phyloP scores from a whole-genome alignment of 1,284 basidiomycete genomes.

The Malassezia psittaci region DNA sequence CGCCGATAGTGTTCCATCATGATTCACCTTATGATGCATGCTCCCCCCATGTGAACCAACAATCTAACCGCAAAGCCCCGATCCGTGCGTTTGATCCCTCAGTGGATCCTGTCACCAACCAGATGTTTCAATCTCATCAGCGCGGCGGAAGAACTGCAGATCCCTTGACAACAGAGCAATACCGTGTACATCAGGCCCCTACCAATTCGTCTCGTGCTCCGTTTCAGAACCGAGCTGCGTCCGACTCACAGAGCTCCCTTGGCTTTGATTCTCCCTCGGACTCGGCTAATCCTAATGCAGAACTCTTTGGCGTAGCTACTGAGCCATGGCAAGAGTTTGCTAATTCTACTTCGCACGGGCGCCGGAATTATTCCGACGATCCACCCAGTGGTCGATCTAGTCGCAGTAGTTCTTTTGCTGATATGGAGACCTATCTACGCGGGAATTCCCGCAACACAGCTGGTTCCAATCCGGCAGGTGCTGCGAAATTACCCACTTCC shows the following conservation, averaged over 20 bases:
- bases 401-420: constrained; percentile 2
- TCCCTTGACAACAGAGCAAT: background rate
- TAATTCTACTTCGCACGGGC: constrained; percentile 16
- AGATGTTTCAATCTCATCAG: constrained; percentile 15
- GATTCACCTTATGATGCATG: constrained; percentile 47
- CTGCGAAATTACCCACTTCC: background rate
- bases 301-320: constrained; percentile 39
- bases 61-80: constrained; percentile 25
- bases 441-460: background rate
- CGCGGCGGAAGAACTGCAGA: constrained; percentile 14
- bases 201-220: background rate
- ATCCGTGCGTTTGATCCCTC: constrained; percentile 41
- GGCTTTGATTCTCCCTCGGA: constrained; percentile 1
- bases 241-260: constrained; percentile 4
- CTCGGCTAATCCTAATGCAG: constrained; percentile 34
- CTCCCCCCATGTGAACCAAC: constrained; percentile 37
- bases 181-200: background rate
- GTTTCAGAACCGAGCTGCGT: constrained; percentile 8
- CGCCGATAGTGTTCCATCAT: constrained; percentile 38
- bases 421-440: constrained; percentile 15
- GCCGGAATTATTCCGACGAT: background rate
- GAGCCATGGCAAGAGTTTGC: constrained; percentile 48
- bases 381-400: background rate
- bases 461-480: background rate
- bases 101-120: constrained; percentile 38